A percentile compares a stretch with the other conserved stretches of the same genome.
These are phyloP conservation scores for Starmerella vaccinii DNA, from an alignment of 805 yeast species.

Conservation along the genomic window DNA sequence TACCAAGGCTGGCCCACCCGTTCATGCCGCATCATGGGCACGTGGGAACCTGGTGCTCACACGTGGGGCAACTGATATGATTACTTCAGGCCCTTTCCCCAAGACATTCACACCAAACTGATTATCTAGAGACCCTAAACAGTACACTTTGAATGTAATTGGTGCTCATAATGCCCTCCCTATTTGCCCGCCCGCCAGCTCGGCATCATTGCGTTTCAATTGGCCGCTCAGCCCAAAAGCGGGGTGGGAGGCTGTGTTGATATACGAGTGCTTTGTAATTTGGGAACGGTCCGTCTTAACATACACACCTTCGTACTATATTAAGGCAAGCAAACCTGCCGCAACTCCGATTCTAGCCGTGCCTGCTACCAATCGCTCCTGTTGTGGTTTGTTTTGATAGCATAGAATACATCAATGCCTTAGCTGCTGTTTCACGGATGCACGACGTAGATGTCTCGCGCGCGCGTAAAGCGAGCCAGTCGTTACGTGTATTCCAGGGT, in stretches of 20 bases:
- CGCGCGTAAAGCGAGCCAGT: constrained; percentile 34
- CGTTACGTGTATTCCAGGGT: constrained; percentile 32
- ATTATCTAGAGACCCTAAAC: too few relatives aligned
- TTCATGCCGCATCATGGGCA: neutral
- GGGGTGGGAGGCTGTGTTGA: constrained; percentile 6
- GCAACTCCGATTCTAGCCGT: neutral
- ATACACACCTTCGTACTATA: neutral
- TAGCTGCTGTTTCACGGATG: constrained; percentile 12
- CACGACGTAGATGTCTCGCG: constrained; percentile 20
- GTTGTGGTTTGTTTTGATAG: neutral
- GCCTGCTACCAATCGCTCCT: neutral
- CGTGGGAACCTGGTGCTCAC: neutral
- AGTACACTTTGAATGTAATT: too few relatives aligned
- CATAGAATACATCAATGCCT: constrained; percentile 15
- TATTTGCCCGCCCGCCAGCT: too few relatives aligned
- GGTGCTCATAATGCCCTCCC: too few relatives aligned
- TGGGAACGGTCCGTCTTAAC: constrained; percentile 1
- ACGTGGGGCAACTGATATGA: neutral
- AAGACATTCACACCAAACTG: too few relatives aligned
- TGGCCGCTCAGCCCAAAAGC: neutral
- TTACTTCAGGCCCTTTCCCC: neutral
- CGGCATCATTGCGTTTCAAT: too few relatives aligned
- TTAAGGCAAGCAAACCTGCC: neutral
- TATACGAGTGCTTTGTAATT: constrained; percentile 9
- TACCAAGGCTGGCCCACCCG: neutral